phyloP scores from a whole-genome alignment of 192 early-diverging fungal species.

The Coemansia asiatica region DNA sequence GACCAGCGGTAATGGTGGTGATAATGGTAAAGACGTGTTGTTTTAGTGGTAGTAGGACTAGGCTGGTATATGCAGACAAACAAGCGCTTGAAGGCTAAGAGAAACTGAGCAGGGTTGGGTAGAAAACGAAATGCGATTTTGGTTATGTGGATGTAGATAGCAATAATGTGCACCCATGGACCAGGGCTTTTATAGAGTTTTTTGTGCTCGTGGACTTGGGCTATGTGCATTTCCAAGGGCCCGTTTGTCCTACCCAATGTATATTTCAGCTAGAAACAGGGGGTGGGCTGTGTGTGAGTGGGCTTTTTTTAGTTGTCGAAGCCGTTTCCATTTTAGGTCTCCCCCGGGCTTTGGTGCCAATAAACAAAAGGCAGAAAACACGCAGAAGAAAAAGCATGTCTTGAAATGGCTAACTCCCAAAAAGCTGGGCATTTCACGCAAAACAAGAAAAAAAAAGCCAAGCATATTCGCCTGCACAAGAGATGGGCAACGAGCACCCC shows the following conservation, averaged over 20 bases:
- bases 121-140: background rate
- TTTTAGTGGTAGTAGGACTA: background rate
- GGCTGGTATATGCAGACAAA: background rate
- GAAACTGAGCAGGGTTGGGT: background rate
- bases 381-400: background rate
- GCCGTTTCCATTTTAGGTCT: constrained; percentile 2
- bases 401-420: constrained; percentile 8
- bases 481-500: background rate
- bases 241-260: no score
- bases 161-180: background rate
- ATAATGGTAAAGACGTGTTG: no score
- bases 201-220: background rate
- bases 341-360: background rate
- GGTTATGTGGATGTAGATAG: constrained; percentile 1
- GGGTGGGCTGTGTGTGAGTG: no score
- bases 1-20: background rate
- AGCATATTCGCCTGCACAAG: background rate
- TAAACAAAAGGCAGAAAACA: constrained; percentile 1
- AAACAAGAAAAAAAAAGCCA: background rate
- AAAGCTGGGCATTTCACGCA: background rate
- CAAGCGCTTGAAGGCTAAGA: background rate
- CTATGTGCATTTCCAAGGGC: background rate
- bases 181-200: constrained; percentile 8
- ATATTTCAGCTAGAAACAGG: no score
- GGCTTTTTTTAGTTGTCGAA: background rate